A percentile compares a stretch with the other conserved stretches of the same genome.
phyloP scores from a whole-genome alignment of 495 filamentous ascomycete genomes.

The Geopyxis carbonaria region DNA sequence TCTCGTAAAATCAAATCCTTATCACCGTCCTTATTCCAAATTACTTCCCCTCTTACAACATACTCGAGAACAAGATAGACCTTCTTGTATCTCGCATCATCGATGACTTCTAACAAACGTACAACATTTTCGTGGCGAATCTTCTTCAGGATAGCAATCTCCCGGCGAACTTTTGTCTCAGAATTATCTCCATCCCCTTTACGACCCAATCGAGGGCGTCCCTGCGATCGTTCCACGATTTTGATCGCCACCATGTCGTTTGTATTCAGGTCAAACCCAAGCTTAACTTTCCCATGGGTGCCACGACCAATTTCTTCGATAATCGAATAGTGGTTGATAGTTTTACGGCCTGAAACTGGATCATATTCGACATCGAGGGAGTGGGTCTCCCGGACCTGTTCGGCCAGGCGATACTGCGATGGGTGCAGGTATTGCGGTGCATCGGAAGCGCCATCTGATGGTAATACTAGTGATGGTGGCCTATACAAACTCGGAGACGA shows the following conservation, averaged over 20 bases:
- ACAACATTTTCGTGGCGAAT: constrained; percentile 91
- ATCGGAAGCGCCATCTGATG: neutral
- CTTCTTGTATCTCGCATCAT: constrained; percentile 87
- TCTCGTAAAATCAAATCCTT: constrained; percentile 68
- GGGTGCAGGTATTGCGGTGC: constrained; percentile 16
- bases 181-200: constrained; percentile 32
- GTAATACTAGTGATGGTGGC: constrained; percentile 16
- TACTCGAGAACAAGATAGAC: constrained; percentile 95
- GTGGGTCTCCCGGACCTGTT: constrained; percentile 39
- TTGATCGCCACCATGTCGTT: constrained; percentile 87
- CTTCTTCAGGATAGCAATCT: constrained; percentile 97
- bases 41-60: constrained; percentile 81
- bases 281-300: constrained; percentile 92
- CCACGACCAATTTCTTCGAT: constrained; percentile 89
- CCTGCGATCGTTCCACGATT: constrained; percentile 91
- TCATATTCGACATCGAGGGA: constrained; percentile 79
- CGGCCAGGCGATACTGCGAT: constrained; percentile 16
- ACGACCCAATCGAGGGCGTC: constrained; percentile 73
- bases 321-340: constrained; percentile 94
- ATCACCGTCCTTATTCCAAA: constrained; percentile 73
- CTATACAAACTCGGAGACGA: constrained; percentile 21
- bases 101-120: constrained; percentile 87
- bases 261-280: constrained; percentile 61
- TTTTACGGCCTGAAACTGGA: constrained; percentile 70
- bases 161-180: constrained; percentile 70